Evolutionary conservation across 805 yeast genomes (phyloP).

Genomic region (Cyberlindnera japonica): DNA sequence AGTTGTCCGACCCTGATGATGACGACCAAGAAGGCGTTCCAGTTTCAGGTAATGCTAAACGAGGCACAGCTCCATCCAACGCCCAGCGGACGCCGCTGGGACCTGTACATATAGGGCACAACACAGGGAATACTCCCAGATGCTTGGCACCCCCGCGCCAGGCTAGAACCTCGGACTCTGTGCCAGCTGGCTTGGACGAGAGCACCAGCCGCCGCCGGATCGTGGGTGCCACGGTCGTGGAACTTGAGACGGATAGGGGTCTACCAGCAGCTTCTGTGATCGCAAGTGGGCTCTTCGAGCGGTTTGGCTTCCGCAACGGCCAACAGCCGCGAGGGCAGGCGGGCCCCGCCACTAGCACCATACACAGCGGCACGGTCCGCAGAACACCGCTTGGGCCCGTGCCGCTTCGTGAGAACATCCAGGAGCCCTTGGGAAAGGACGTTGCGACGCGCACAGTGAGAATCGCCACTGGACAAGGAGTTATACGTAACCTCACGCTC

Average conservation of each 20-base stretch:
- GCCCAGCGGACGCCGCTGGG: too few species aligned
- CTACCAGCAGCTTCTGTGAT: not conserved
- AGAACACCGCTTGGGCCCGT: not conserved
- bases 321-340: not conserved
- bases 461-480: constrained; percentile 10
- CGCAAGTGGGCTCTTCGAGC: constrained; percentile 13
- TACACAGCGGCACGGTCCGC: not conserved
- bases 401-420: not conserved
- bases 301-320: constrained; percentile 12
- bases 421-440: too few species aligned
- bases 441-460: constrained; percentile 1
- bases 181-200: too few species aligned
- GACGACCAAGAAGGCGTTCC: constrained; percentile 6
- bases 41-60: not conserved
- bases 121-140: too few species aligned
- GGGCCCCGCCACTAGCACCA: not conserved
- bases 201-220: not conserved
- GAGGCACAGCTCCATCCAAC: not conserved
- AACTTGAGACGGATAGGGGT: too few species aligned
- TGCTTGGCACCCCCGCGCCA: too few species aligned
- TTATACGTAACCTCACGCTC: constrained; percentile 13
- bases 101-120: too few species aligned
- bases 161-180: too few species aligned
- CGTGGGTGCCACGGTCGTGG: constrained; percentile 4
- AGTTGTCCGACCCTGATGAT: constrained; percentile 28